Evolutionary conservation across 1,284 basidiomycete species (phyloP).

Genomic region (Cryptococcus amylolentus): DNA sequence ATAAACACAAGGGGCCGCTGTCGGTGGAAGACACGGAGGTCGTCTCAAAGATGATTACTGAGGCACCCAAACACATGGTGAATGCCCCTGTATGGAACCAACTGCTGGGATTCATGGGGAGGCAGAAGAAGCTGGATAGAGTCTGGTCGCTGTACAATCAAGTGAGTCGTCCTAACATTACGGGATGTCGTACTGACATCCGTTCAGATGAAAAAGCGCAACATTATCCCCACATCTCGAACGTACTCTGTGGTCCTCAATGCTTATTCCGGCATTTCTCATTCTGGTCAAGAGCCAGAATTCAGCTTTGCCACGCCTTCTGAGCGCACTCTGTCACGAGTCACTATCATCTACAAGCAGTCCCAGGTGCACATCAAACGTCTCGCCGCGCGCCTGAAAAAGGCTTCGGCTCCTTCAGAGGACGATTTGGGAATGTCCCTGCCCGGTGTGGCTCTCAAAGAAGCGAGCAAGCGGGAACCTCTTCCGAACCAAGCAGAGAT

Average conservation of each 20-base stretch:
- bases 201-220: constrained; percentile 48
- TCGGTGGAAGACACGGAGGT: constrained; percentile 21
- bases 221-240: constrained; percentile 34
- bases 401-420: neutral
- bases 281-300: constrained; percentile 10
- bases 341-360: constrained; percentile 37
- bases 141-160: constrained; percentile 45
- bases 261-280: constrained; percentile 35
- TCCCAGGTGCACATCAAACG: constrained; percentile 30
- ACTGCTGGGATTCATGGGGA: constrained; percentile 35
- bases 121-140: constrained; percentile 29
- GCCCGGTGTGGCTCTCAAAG: neutral
- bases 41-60: constrained; percentile 25
- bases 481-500: neutral
- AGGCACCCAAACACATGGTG: constrained; percentile 21
- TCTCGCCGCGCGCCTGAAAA: neutral
- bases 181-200: neutral
- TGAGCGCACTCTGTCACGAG: constrained; percentile 32
- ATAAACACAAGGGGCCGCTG: constrained; percentile 18
- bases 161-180: constrained; percentile 22
- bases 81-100: constrained; percentile 46
- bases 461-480: neutral
- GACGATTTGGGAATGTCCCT: neutral
- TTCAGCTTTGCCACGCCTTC: constrained; percentile 15
- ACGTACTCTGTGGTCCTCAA: constrained; percentile 46